Base-by-base conservation (phyloP, 306 rosid species). In the Ormosia semicastrata region DNA sequence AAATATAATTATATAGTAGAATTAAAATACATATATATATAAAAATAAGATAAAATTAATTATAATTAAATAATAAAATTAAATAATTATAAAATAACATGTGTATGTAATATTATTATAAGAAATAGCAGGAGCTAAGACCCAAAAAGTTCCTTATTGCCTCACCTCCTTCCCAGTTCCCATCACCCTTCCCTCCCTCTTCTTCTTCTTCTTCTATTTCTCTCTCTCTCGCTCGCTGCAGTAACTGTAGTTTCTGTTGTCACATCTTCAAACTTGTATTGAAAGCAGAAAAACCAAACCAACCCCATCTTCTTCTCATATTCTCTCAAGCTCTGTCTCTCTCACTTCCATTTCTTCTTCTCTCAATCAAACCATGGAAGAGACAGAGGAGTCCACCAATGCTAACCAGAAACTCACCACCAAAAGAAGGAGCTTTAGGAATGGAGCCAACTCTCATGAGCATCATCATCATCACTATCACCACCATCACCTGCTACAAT, bases 351-450 rank as follows among this genome's bases (percentile, higher is more conserved):
- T 72, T 85, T 83, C 73, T n/a, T 36, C 30, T 74, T 24, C 78
- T 75, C 82, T 75, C 69, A 71, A 75, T 64, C 84, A 75, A 82
- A 74, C 67, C 77, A 95, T 95, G 98, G 99, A 92, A 79, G 91
- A 87, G 79, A 62, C 94, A 80, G 92, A 90, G 39, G 87, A 92
- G 43, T 70, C 93, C 47, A 90, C 96, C 49, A 93, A 87, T 81
- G 92, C 89, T 56, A 86, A 82, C 87, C 86, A 82, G 82, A 92
- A 91, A 83, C 82, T 88, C 88, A 84, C 83, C 73, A 65, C 87
- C 75, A 86, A 89, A 82, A 86, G 86, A 75, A 86, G 79, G 29
- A 81, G 81, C 78, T 87, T 89, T 12, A 84, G 60, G 11, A 84
- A 76, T 12, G 86, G 89, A 80, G 47, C 65, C 70, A 81, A 84